These are phyloP conservation scores for Didymella glomerata DNA, from an alignment of 2,329 filamentous ascomycete species.

Conservation along the genomic window DNA sequence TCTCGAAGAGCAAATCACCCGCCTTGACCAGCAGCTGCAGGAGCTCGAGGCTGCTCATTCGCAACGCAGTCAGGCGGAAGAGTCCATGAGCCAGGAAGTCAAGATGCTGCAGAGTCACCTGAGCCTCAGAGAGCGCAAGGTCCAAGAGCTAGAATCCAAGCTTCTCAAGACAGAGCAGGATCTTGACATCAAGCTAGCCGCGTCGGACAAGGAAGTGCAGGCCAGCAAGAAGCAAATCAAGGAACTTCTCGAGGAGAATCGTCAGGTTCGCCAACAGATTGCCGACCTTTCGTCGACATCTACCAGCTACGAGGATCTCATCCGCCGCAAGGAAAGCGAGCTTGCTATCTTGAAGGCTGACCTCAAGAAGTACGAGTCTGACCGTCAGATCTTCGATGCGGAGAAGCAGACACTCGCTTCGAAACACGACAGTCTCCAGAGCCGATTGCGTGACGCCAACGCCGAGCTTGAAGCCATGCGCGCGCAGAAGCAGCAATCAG, in stretches of 20 bases:
- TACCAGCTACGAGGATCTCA: conserved; percentile 92
- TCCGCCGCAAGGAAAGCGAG: conserved; percentile 93
- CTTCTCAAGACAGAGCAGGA: conserved; percentile 88
- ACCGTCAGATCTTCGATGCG: conserved; percentile 78
- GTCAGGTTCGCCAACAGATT: conserved; percentile 83
- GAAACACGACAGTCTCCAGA: conserved; percentile 81
- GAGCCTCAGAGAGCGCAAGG: conserved; percentile 85
- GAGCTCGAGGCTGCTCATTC: conserved; percentile 75
- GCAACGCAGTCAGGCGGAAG: conserved; percentile 78
- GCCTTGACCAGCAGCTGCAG: conserved; percentile 74
- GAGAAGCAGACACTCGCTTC: conserved; percentile 75
- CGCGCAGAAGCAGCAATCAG: conserved; percentile 82
- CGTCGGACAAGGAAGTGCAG: conserved; percentile 81
- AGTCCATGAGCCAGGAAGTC: conserved; percentile 80
- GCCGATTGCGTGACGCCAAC: conserved; percentile 81
- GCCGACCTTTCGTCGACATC: conserved; percentile 88
- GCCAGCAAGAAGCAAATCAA: conserved; percentile 76
- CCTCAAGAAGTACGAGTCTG: conserved; percentile 81
- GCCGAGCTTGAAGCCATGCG: conserved; percentile 87
- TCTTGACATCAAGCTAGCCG: conserved; percentile 82
- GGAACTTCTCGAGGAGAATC: conserved; percentile 80
- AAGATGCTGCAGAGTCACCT: conserved; percentile 93
- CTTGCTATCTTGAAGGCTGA: conserved; percentile 84
- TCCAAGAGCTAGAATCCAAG: conserved; percentile 84
- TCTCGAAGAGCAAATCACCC: conserved; percentile 70